Evolutionary conservation across 176 grass and related monocot species (phyloP).

Genomic region (Cenchrus fungigraminus): DNA sequence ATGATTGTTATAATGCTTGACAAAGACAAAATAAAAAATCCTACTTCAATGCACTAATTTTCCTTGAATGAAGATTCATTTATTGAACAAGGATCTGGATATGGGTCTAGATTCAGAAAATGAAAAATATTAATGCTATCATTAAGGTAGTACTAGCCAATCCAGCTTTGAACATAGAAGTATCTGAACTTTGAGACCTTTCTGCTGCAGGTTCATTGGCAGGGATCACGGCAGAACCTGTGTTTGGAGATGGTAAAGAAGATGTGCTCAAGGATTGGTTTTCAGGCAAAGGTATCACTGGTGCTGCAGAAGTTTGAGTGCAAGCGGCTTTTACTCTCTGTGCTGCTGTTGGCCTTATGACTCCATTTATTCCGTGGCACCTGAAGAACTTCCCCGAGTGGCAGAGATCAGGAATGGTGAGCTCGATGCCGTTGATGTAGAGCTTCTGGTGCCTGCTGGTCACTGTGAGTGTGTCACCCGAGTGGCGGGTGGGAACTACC

Average conservation of each 20-base stretch:
- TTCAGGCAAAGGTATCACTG: conserved; percentile 21
- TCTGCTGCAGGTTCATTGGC: conserved; percentile 44
- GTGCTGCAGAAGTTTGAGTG: conserved; percentile 14
- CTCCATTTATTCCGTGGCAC: conserved; percentile 63
- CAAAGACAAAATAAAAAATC: conserved; percentile 16
- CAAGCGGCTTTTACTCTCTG: conserved; percentile 34
- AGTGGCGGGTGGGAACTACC: conserved; percentile 44
- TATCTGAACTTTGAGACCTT: conserved; percentile 43
- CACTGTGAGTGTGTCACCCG: conserved; percentile 47
- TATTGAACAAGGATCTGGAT: conserved; percentile 33
- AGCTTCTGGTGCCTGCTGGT: conserved; percentile 43
- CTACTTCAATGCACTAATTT: conserved; percentile 12
- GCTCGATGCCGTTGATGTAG: conserved; percentile 56
- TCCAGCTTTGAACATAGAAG: conserved; percentile 22
- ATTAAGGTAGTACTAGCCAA: conserved; percentile 37
- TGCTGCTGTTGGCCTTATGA: conserved; percentile 42
- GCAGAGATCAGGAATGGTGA: conserved; percentile 53
- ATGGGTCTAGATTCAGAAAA: conserved; percentile 49
- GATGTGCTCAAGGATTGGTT: conserved; percentile 43
- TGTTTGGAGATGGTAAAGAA: conserved; percentile 37
- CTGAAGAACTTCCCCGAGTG: conserved; percentile 38
- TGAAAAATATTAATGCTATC: conserved; percentile 27
- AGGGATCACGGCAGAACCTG: conserved; percentile 37
- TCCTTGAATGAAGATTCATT: conserved; percentile 21
- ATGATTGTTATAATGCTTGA: not conserved